Base-by-base conservation (phyloP, 176 grass and related monocot species). In the Pontederia paniculata region DNA sequence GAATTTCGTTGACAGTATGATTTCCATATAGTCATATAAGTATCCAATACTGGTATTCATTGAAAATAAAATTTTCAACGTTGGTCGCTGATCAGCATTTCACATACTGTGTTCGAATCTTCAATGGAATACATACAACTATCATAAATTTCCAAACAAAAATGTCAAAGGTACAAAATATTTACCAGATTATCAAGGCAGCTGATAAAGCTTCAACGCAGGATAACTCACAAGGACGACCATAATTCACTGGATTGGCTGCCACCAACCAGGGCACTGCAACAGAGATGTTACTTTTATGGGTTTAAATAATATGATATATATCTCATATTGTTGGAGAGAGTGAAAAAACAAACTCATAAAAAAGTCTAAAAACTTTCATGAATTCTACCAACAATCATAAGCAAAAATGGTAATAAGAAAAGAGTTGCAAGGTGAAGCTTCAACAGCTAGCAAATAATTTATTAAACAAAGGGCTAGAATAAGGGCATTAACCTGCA, bases 151-250 rank as follows among this genome's bases (percentile, higher is more conserved):
- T 7, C 16, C 18, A 49, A n/a, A 44, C 9, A n/a, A 14, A 62
- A 8, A 12, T 2, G 17, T 42, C 5, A 7, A 16, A 51, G 23
- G 28, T 31, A 18, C 45, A 16, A 22, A 17, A 73, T 63, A 44
- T 60, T 46, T 89, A 97, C 91, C 91, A 97, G 68, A 97, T 97
- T 81, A 90, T 90, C 42, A 97, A 80, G 54, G 91, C 91, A 16
- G 91, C 91, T 44, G 91, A 97, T 50, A 97, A 76, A 73, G 91
- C 91, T 83, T 97, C 91, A 51, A 97, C 91, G 76, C 91, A 97
- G 21, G 91, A 97, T 65, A 97, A 65, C 57, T 97, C 69, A 66
- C 91, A 97, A 78, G 91, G 91, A 10, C 77, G 86, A 2, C 91
- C 91, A 74, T 90, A 97, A 76, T 97, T 97, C 49, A 97, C 91